Conservation (phyloP, 805 yeast genomes). For the Metschnikowia shivogae region DNA sequence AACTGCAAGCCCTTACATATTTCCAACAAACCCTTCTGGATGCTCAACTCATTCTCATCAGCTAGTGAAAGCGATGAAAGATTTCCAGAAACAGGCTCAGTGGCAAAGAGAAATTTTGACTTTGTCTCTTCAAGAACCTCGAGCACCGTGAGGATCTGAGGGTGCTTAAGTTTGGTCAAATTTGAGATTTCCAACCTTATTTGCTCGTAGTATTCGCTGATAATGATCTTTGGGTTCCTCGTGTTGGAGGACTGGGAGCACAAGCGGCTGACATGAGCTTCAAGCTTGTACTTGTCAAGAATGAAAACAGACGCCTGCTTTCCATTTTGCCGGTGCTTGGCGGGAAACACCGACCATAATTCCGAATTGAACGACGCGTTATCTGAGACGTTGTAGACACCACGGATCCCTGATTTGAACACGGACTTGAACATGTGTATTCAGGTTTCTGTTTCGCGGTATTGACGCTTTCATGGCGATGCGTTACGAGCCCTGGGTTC, state of each 20-base stretch:
- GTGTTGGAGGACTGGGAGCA: slow-evolving; percentile 29
- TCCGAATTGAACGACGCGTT: slow-evolving; percentile 70
- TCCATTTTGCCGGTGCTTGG: slow-evolving; percentile 62
- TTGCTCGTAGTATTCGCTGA: slow-evolving; percentile 62
- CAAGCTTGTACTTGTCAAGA: slow-evolving; percentile 76
- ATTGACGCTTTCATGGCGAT: neutral
- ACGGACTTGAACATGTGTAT: slow-evolving; percentile 45
- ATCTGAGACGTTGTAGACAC: slow-evolving; percentile 62
- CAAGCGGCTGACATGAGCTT: slow-evolving; percentile 44
- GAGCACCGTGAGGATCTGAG: slow-evolving; percentile 73
- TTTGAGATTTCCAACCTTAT: slow-evolving; percentile 65
- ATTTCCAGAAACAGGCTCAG: slow-evolving; percentile 68
- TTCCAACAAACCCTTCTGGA: slow-evolving; percentile 80
- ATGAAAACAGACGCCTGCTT: slow-evolving; percentile 76
- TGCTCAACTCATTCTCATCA: slow-evolving; percentile 62
- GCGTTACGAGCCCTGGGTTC: neutral
- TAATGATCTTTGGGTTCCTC: slow-evolving; percentile 43
- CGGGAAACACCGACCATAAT: slow-evolving; percentile 84
- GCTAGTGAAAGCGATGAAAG: slow-evolving; percentile 36
- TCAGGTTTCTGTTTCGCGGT: neutral
- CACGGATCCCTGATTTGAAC: slow-evolving; percentile 58
- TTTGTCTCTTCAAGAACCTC: slow-evolving; percentile 91
- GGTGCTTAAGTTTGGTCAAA: slow-evolving; percentile 82
- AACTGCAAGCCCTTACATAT: slow-evolving; percentile 75
- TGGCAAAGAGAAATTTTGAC: slow-evolving; percentile 71